Percentiles rank a stretch among this genome's conserved stretches.
Conservation (phyloP, 805 yeast genomes). For the Hanseniaspora clermontiae region DNA sequence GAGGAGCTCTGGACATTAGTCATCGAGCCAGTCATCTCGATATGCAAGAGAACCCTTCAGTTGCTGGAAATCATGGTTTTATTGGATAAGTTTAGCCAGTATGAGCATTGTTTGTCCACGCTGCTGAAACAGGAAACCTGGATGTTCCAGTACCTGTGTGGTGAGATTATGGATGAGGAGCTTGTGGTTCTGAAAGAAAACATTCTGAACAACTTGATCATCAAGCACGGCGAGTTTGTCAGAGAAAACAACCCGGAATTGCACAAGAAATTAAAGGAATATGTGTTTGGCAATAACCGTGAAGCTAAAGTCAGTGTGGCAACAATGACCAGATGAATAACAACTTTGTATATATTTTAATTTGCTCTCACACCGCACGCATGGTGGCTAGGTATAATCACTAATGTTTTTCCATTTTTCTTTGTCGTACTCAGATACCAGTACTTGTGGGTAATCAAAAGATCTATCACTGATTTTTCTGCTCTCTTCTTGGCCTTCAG, state of each 20-base stretch:
- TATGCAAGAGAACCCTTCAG: slow-evolving; percentile 4
- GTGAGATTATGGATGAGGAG: slow-evolving; percentile 6
- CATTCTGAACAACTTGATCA: background rate
- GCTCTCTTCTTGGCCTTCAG: background rate
- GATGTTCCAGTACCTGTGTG: slow-evolving; percentile 2
- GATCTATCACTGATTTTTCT: slow-evolving; percentile 9
- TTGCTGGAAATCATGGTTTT: slow-evolving; percentile 4
- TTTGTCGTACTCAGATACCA: slow-evolving; percentile 27
- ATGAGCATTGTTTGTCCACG: slow-evolving; percentile 7
- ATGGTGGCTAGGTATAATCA: background rate
- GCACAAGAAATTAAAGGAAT: background rate
- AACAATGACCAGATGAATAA: slow-evolving; percentile 4
- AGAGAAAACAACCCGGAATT: slow-evolving; percentile 5
- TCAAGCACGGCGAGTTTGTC: slow-evolving; percentile 13
- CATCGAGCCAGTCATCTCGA: slow-evolving; percentile 6
- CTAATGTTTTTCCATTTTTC: slow-evolving; percentile 26
- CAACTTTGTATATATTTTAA: background rate
- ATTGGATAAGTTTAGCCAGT: slow-evolving; percentile 6
- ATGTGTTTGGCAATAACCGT: slow-evolving; percentile 2
- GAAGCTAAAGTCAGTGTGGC: slow-evolving; percentile 7
- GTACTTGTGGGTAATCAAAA: slow-evolving; percentile 13
- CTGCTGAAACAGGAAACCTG: slow-evolving; percentile 11
- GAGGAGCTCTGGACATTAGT: slow-evolving; percentile 7
- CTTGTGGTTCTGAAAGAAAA: slow-evolving; percentile 1
- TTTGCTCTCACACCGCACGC: too few relatives aligned